Evolutionary conservation across 805 yeast genomes (phyloP).

Genomic region (Blastobotrys robertii): DNA sequence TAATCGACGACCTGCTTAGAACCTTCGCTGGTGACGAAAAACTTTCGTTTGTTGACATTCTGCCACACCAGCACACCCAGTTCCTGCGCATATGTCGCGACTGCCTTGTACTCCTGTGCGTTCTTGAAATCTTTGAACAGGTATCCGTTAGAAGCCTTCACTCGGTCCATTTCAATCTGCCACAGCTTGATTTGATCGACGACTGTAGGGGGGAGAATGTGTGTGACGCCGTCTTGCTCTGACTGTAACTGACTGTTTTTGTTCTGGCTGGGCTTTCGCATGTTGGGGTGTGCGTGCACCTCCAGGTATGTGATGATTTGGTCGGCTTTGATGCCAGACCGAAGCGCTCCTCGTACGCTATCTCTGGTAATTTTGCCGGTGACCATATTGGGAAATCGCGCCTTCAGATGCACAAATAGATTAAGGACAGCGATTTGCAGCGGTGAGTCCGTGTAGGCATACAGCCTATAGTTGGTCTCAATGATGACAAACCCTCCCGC

Average conservation of each 20-base stretch:
- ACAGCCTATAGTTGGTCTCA: slow-evolving; percentile 88
- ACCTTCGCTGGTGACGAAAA: slow-evolving; percentile 85
- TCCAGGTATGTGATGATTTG: slow-evolving; percentile 85
- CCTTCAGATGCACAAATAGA: slow-evolving; percentile 73
- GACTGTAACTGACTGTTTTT: slow-evolving; percentile 26
- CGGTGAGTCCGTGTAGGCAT: slow-evolving; percentile 90
- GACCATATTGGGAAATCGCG: slow-evolving; percentile 86
- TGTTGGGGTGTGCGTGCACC: slow-evolving; percentile 89
- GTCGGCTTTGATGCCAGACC: slow-evolving; percentile 88
- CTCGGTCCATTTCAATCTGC: slow-evolving; percentile 94
- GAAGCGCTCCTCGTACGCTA: slow-evolving; percentile 72
- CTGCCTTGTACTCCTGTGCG: slow-evolving; percentile 62
- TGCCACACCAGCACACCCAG: slow-evolving; percentile 90
- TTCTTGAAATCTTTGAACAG: slow-evolving; percentile 77
- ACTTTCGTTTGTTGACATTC: slow-evolving; percentile 54
- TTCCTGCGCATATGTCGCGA: slow-evolving; percentile 74
- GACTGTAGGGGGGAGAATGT: slow-evolving; percentile 88
- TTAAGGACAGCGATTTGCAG: slow-evolving; percentile 88
- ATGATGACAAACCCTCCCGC: slow-evolving; percentile 65
- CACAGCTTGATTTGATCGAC: slow-evolving; percentile 91
- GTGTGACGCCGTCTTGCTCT: slow-evolving; percentile 13
- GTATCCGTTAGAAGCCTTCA: slow-evolving; percentile 77
- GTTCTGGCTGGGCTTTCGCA: slow-evolving; percentile 37
- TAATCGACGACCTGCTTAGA: slow-evolving; percentile 84
- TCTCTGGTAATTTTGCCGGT: slow-evolving; percentile 91